A percentile compares a stretch with the other conserved stretches of the same genome.
Conservation (phyloP, 257 asterid species). For the Gentiana straminea region DNA sequence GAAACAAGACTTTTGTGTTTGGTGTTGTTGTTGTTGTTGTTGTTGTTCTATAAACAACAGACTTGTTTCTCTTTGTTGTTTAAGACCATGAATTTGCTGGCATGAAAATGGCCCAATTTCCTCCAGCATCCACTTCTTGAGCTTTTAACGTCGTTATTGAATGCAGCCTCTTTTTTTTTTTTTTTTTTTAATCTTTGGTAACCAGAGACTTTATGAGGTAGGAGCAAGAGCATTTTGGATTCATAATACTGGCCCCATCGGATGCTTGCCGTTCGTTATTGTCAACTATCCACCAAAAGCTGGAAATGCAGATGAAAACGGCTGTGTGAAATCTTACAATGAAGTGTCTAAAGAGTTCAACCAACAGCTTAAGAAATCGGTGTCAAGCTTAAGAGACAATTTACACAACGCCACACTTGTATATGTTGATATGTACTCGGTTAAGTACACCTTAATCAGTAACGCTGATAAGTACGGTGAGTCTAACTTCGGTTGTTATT, state of each 20-base stretch:
- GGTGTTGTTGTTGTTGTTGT: too few relatives aligned
- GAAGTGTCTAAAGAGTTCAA: slow-evolving; percentile 60
- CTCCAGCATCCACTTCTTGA: too few relatives aligned
- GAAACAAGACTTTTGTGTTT: too few relatives aligned
- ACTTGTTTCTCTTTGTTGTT: too few relatives aligned
- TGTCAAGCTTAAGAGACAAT: slow-evolving; percentile 33
- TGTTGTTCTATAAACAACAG: too few relatives aligned
- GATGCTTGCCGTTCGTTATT: slow-evolving; percentile 76
- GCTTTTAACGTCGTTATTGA: neutral
- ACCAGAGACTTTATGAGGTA: slow-evolving; percentile 44
- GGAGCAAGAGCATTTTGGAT: slow-evolving; percentile 89
- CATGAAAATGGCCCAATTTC: too few relatives aligned
- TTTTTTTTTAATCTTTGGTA: neutral
- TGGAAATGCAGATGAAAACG: slow-evolving; percentile 39
- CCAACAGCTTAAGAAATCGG: slow-evolving; percentile 28
- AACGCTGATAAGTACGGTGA: slow-evolving; percentile 37
- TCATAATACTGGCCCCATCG: slow-evolving; percentile 88
- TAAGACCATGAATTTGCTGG: neutral
- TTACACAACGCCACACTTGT: slow-evolving; percentile 55
- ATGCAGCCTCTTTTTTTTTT: neutral
- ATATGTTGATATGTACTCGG: slow-evolving; percentile 70
- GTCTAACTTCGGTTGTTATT: neutral
- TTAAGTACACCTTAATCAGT: slow-evolving; percentile 67
- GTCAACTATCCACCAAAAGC: slow-evolving; percentile 30
- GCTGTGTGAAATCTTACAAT: slow-evolving; percentile 60